phyloP scores from a whole-genome alignment of 2,329 filamentous ascomycete genomes.

The Torrubiellomyces zombiae region DNA sequence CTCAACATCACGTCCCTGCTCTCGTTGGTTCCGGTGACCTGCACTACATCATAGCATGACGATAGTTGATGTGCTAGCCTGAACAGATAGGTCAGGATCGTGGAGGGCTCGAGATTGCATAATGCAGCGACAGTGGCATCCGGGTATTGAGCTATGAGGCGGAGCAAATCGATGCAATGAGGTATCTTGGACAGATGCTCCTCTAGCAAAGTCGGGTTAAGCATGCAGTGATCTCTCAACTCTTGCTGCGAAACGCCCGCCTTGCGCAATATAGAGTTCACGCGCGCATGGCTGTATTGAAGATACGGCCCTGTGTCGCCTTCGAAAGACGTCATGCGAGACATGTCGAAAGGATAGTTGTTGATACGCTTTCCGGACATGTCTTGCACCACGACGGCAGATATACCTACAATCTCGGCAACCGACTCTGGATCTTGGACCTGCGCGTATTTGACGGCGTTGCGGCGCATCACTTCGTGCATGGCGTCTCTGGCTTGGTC shows the following conservation, averaged over 20 bases:
- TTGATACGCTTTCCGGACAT: slow-evolving; percentile 45
- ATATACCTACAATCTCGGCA: slow-evolving; percentile 50
- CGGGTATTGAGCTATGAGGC: slow-evolving; percentile 45
- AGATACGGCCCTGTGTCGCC: slow-evolving; percentile 59
- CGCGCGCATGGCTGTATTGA: slow-evolving; percentile 51
- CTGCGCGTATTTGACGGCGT: slow-evolving; percentile 47
- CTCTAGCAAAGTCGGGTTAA: slow-evolving; percentile 4
- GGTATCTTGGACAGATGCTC: slow-evolving; percentile 10
- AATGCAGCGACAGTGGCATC: slow-evolving; percentile 45
- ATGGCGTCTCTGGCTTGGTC: slow-evolving; percentile 45
- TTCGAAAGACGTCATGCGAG: slow-evolving; percentile 57
- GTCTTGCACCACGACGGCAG: slow-evolving; percentile 57
- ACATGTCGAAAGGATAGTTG: slow-evolving; percentile 48
- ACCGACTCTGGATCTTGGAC: slow-evolving; percentile 44
- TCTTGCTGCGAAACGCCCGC: slow-evolving; percentile 5
- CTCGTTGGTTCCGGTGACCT: slow-evolving; percentile 53
- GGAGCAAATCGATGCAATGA: slow-evolving; percentile 39
- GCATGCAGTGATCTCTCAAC: background rate
- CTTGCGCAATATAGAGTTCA: slow-evolving; percentile 26
- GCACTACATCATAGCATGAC: slow-evolving; percentile 57
- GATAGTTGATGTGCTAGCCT: slow-evolving; percentile 62
- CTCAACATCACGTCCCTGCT: slow-evolving; percentile 38
- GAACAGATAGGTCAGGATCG: slow-evolving; percentile 52
- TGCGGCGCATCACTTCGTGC: slow-evolving; percentile 54
- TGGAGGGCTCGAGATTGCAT: slow-evolving; percentile 49